A percentile compares a stretch with the other conserved stretches of the same genome.
These are phyloP conservation scores for Quercus mongolica DNA, from an alignment of 306 rosid genomes.

Conservation along the genomic window DNA sequence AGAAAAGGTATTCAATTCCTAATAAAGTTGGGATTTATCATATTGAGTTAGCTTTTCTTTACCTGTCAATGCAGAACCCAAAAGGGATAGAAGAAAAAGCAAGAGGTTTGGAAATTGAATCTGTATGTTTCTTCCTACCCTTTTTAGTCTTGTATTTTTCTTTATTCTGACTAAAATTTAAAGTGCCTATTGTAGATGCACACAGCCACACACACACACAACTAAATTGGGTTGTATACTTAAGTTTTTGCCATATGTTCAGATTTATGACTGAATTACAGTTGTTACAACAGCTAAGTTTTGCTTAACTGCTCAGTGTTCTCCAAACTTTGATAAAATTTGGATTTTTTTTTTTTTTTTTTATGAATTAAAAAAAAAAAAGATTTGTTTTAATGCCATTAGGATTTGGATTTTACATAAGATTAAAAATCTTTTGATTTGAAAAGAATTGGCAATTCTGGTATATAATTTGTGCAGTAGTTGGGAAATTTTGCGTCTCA, in stretches of 20 bases:
- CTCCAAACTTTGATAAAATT: not conserved
- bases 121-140: not conserved
- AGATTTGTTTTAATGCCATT: not conserved
- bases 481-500: too few species aligned
- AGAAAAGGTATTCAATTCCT: too few species aligned
- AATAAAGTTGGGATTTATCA: too few species aligned
- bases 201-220: not conserved
- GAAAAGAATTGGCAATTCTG: not conserved
- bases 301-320: not conserved
- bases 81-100: not conserved
- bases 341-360: not conserved
- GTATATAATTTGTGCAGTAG: too few species aligned
- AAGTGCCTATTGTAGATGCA: not conserved
- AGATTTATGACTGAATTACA: not conserved
- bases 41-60: too few species aligned
- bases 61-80: not conserved
- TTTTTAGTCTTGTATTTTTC: not conserved
- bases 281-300: not conserved
- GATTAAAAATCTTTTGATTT: not conserved
- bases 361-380: too few species aligned
- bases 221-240: not conserved
- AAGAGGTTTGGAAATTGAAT: not conserved
- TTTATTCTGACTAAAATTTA: not conserved
- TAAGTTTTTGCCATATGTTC: not conserved
- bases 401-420: not conserved